A percentile compares a stretch with the other conserved stretches of the same genome.
phyloP scores from a whole-genome alignment of 805 yeast genomes.

The Wickerhamiella hasegawae region DNA sequence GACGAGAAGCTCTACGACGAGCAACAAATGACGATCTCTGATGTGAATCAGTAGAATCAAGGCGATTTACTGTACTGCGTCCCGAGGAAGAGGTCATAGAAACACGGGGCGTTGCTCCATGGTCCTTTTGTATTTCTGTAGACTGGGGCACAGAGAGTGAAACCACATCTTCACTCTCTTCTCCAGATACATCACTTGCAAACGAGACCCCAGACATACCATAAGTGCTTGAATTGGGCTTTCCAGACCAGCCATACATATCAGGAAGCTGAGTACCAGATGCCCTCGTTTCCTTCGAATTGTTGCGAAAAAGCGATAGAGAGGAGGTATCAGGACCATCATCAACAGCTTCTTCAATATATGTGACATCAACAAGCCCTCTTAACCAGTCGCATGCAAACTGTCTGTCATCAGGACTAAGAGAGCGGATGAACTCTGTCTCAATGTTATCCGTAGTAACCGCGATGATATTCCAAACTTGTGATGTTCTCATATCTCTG shows the following conservation, averaged over 20 bases:
- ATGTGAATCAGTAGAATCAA: neutral
- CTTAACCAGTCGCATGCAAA: conserved; percentile 10
- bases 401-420: conserved; percentile 3
- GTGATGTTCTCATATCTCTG: conserved; percentile 6
- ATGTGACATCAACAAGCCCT: too few relatives aligned
- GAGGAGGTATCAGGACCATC: too few relatives aligned
- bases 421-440: conserved; percentile 4
- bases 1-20: neutral
- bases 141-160: too few relatives aligned
- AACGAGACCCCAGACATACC: neutral
- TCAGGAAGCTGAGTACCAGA: too few relatives aligned
- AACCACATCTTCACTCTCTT: neutral
- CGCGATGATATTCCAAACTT: conserved; percentile 12
- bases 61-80: neutral
- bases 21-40: neutral
- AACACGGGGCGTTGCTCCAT: neutral
- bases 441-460: conserved; percentile 10
- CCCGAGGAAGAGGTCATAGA: neutral
- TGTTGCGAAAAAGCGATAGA: too few relatives aligned
- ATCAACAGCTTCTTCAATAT: too few relatives aligned
- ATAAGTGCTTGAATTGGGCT: too few relatives aligned
- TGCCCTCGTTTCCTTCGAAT: too few relatives aligned
- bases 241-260: too few relatives aligned
- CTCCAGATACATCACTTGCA: conserved; percentile 1
- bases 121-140: too few relatives aligned